Percentiles rank a stretch among this genome's conserved stretches.
Evolutionary conservation across 768 basidiomycete genomes (phyloP).

Genomic region (Mrakia hoshinonis): DNA sequence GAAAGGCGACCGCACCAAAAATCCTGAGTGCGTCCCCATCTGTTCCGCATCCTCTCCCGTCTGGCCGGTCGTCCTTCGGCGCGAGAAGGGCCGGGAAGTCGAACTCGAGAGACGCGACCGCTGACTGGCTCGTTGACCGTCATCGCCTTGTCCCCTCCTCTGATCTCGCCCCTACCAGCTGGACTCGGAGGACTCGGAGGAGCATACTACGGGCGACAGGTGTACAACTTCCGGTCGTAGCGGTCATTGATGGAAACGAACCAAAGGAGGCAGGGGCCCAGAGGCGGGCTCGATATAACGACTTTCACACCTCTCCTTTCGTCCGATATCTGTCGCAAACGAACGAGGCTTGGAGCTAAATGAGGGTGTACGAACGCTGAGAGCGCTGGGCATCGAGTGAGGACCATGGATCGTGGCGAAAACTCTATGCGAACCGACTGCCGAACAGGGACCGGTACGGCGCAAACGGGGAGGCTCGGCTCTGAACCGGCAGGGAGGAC

Average conservation of each 20-base stretch:
- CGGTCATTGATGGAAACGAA: background rate
- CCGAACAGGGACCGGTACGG: constrained; percentile 7
- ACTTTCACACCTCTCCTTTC: too few species aligned
- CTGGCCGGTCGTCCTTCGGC: too few species aligned
- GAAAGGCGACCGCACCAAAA: constrained; percentile 10
- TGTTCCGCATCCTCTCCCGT: background rate
- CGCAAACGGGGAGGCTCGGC: background rate
- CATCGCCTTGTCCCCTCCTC: background rate
- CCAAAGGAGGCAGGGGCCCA: background rate
- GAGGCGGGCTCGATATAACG: too few species aligned
- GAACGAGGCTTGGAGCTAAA: too few species aligned
- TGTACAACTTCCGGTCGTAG: constrained; percentile 22
- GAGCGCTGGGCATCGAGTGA: too few species aligned
- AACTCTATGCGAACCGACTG: background rate
- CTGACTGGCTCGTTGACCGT: too few species aligned
- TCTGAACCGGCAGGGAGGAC: background rate
- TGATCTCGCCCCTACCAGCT: background rate
- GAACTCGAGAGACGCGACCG: too few species aligned
- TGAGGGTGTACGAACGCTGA: too few species aligned
- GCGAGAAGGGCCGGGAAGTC: too few species aligned
- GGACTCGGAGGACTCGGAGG: constrained; percentile 22
- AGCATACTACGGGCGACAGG: constrained; percentile 25
- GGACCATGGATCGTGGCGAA: too few species aligned
- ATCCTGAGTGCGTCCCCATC: constrained; percentile 10
- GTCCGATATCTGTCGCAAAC: too few species aligned